Conservation (phyloP, 257 asterid genomes). For the Euphrasia confusa region DNA sequence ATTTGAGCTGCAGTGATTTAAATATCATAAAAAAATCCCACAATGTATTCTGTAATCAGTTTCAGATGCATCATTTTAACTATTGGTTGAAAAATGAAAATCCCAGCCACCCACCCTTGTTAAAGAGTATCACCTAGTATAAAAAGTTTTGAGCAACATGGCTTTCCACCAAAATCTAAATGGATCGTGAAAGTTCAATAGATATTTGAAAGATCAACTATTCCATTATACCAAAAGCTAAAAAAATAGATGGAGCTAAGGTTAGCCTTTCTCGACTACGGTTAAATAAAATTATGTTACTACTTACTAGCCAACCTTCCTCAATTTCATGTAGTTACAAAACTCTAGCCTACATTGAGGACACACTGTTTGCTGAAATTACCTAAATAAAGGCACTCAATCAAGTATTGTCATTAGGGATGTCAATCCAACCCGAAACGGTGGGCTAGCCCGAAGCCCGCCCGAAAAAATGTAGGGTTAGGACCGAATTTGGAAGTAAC, state of each 20-base stretch:
- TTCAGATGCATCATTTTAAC: slow-evolving; percentile 41
- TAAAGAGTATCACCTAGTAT: slow-evolving; percentile 1
- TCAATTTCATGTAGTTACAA: not conserved
- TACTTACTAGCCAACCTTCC: too few relatives aligned
- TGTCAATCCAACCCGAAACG: too few relatives aligned
- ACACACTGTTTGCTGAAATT: not conserved
- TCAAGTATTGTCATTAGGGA: not conserved
- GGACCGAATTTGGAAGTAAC: not conserved
- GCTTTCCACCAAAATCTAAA: slow-evolving; percentile 3
- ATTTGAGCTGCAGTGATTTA: slow-evolving; percentile 60
- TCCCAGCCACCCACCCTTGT: not conserved
- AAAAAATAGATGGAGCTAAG: not conserved
- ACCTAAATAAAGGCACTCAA: not conserved
- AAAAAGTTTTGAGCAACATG: slow-evolving; percentile 1
- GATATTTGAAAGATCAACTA: not conserved
- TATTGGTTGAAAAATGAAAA: slow-evolving; percentile 19
- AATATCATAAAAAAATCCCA: slow-evolving; percentile 29
- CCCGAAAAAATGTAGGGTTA: too few relatives aligned
- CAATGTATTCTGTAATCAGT: slow-evolving; percentile 34
- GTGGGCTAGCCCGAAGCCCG: too few relatives aligned
- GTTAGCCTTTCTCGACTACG: not conserved
- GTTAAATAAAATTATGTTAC: too few relatives aligned
- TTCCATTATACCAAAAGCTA: not conserved
- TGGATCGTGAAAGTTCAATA: not conserved
- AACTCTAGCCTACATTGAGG: not conserved